A percentile compares a stretch with the other conserved stretches of the same genome.
These are phyloP conservation scores for Globisporangium irregulare DNA, from an alignment of 352 stramenopile species.

Conservation along the genomic window DNA sequence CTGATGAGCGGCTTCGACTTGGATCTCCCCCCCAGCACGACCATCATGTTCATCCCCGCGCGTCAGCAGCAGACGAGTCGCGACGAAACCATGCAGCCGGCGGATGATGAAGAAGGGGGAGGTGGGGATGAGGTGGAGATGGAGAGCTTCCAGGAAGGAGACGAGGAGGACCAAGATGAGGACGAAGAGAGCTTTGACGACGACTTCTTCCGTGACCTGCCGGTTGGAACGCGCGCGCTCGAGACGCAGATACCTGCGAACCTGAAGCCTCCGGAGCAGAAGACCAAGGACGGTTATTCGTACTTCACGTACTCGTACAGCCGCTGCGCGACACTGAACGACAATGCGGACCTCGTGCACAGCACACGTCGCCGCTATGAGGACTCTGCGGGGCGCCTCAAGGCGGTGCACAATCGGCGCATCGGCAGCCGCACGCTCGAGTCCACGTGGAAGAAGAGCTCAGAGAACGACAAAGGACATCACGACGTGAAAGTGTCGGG, in stretches of 20 bases:
- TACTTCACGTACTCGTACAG: constrained; percentile 71
- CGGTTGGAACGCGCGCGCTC: constrained; percentile 41
- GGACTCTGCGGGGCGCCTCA: constrained; percentile 55
- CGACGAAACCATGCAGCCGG: constrained; percentile 20
- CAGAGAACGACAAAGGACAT: constrained; percentile 37
- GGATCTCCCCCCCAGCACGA: constrained; percentile 19
- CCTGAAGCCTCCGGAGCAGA: constrained; percentile 27
- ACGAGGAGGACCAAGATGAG: constrained; percentile 6
- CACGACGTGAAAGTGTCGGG: constrained; percentile 33
- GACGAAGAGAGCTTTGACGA: constrained; percentile 23
- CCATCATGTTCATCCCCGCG: constrained; percentile 23
- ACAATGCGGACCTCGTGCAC: constrained; percentile 37
- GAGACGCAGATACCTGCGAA: constrained; percentile 38
- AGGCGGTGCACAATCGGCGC: constrained; percentile 55
- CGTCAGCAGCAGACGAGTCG: neutral
- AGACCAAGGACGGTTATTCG: constrained; percentile 43
- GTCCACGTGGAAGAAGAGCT: constrained; percentile 48
- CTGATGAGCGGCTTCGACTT: constrained; percentile 32
- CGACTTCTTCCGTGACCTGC: constrained; percentile 55
- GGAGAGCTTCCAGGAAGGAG: constrained; percentile 3
- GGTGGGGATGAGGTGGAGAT: neutral
- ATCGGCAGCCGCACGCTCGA: constrained; percentile 40
- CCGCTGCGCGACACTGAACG: constrained; percentile 50
- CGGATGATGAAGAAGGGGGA: constrained; percentile 4
- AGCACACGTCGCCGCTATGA: constrained; percentile 68